Evolutionary conservation across 2,329 filamentous ascomycete genomes (phyloP), one percentile per base, ranked within the genome.

Genomic region (Ceratocystis eucalypticola): DNA sequence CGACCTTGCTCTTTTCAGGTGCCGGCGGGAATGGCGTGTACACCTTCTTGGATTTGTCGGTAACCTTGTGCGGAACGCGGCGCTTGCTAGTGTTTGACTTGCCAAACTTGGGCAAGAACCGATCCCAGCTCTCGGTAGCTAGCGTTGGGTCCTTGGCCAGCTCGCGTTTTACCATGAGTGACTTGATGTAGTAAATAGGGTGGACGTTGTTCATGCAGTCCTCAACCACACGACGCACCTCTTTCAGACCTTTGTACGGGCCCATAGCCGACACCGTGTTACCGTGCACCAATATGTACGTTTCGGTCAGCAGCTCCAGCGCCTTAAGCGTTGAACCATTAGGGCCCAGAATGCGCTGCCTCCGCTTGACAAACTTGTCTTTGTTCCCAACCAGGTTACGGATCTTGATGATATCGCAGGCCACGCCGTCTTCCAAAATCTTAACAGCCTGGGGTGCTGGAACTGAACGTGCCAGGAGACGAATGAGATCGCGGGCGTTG

Each of bases 1-100:
- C 94, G 72, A 99, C 84, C 84, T 97, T 99, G 84, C 92, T 96
- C 89, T 96, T 96, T 82, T 99, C 93, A 70, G 92, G 91, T 55
- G 91, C 84, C 5, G 94, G 94, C 62, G 94, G 94, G 86, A 99
- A 99, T 8, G 94, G 93, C 70, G 95, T 99, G 80, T 96, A 99
- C 12, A 81, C 77, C 83, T 96, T 97, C 83, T 93, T 96, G 74
- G 80, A 77, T 83, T 99, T 99, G 80, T 99, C 92, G 65, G 84
- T 91, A 74, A 99, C 86, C 73, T 89, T 91, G 80, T 84, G 84
- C 0, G 94, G 95, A 71, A 87, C 85, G 71, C 85, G 84, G 70
- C 94, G 83, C 79, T 91, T 92, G 78, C 85, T 91, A 70, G 97
- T 82, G 66, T 88, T 93, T 73, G 90, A 86, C 80, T 89, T 96